phyloP scores from a whole-genome alignment of 352 stramenopile species.

The Phytophthora constricta region DNA sequence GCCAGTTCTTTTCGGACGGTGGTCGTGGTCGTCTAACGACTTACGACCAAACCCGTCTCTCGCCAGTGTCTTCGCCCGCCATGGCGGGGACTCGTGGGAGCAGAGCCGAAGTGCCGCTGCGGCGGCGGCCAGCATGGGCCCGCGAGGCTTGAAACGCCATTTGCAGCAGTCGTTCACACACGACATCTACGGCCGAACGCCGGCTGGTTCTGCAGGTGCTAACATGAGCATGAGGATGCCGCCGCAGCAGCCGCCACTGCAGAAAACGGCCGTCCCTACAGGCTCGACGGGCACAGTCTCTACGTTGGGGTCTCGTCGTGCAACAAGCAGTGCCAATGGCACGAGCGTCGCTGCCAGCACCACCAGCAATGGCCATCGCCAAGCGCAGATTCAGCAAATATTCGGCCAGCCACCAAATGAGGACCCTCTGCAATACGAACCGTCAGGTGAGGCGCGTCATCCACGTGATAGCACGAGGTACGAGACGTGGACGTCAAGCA shows the following conservation, averaged over 20 bases:
- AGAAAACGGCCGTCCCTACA: not conserved
- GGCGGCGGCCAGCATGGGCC: not conserved
- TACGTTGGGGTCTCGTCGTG: slow-evolving; percentile 17
- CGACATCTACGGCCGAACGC: slow-evolving; percentile 6
- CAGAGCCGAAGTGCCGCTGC: slow-evolving; percentile 14
- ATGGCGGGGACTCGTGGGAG: slow-evolving; percentile 37
- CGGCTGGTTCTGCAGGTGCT: not conserved
- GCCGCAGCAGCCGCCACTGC: slow-evolving; percentile 10
- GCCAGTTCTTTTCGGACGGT: slow-evolving; percentile 29
- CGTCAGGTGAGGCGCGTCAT: slow-evolving; percentile 53
- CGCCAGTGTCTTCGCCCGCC: slow-evolving; percentile 35
- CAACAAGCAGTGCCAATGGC: slow-evolving; percentile 17
- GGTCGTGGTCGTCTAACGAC: slow-evolving; percentile 28
- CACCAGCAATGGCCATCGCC: slow-evolving; percentile 6
- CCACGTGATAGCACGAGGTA: slow-evolving; percentile 68
- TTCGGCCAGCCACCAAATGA: slow-evolving; percentile 38
- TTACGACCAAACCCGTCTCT: slow-evolving; percentile 27
- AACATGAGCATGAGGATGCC: not conserved
- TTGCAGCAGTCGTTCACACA: slow-evolving; percentile 29
- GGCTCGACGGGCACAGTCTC: slow-evolving; percentile 8
- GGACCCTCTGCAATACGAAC: slow-evolving; percentile 48
- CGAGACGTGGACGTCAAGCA: slow-evolving; percentile 87
- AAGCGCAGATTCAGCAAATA: slow-evolving; percentile 20
- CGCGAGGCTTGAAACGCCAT: slow-evolving; percentile 50
- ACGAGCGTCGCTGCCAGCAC: not conserved